phyloP scores from a whole-genome alignment of 164 flowering plant species.

The Nymphaea colorata region DNA sequence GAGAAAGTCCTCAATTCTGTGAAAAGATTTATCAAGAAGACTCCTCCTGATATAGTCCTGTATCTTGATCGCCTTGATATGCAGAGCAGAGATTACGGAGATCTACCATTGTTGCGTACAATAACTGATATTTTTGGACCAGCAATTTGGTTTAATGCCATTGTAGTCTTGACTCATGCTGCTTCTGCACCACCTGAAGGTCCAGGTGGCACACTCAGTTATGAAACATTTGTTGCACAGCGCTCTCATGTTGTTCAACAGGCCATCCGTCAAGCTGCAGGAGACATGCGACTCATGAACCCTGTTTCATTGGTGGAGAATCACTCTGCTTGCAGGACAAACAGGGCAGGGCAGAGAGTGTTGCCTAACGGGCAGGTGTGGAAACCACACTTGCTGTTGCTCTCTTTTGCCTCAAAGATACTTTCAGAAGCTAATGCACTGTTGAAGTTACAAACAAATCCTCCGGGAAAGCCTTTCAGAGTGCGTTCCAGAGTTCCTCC shows the following conservation, averaged over 20 bases:
- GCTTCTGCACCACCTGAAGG: slow-evolving; percentile 99
- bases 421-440: slow-evolving; percentile 90
- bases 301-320: slow-evolving; percentile 95
- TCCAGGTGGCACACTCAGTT: slow-evolving; percentile 83
- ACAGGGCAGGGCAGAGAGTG: slow-evolving; percentile 96
- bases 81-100: slow-evolving; percentile 76
- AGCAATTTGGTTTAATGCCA: slow-evolving; percentile 94
- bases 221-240: slow-evolving; percentile 94
- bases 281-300: slow-evolving; percentile 95
- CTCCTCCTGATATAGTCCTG: slow-evolving; percentile 90
- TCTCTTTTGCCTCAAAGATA: slow-evolving; percentile 91
- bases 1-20: slow-evolving; percentile 78
- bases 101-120: slow-evolving; percentile 78
- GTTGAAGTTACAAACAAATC: slow-evolving; percentile 77
- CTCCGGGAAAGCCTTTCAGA: slow-evolving; percentile 68
- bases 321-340: slow-evolving; percentile 91
- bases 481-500: slow-evolving; percentile 67
- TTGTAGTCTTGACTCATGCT: slow-evolving; percentile 95
- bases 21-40: slow-evolving; percentile 68
- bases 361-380: slow-evolving; percentile 98
- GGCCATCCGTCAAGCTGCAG: slow-evolving; percentile 97
- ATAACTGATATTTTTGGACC: slow-evolving; percentile 84
- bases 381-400: slow-evolving; percentile 78
- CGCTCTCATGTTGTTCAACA: slow-evolving; percentile 93
- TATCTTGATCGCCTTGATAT: slow-evolving; percentile 93